Evolutionary conservation across 805 yeast genomes (phyloP), one percentile per base, ranked within the genome.

Genomic region (Saturnispora serradocipensis): DNA sequence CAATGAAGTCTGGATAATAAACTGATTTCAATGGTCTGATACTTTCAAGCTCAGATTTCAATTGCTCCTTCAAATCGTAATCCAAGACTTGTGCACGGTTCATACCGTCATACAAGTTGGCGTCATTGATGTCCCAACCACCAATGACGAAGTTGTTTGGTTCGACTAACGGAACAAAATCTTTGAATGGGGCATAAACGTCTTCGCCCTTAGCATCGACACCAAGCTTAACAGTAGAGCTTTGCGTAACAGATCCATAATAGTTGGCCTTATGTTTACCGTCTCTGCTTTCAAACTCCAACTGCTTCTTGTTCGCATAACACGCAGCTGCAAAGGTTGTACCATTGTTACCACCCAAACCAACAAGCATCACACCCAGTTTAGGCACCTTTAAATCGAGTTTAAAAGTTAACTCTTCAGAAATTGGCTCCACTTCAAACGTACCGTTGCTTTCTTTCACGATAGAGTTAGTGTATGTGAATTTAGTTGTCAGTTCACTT

Each of bases 301-400:
- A 67, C 56, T 86, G 77, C 67, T 86, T 76, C 62, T 84, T 88
- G 75, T 90, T 90, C 54, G 97, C 96, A 58, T 86, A 78, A 48
- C 83, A 75, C 9, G 97, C 84, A 44, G 91, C 89, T 50, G 89
- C 80, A 58, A 91, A 76, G 13, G 98, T 90, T 53, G 97, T 78
- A 69, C 97, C 98, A 65, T 90, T 90, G 76, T 90, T 90, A 70
- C 98, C 98, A 61, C 97, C 97, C 58, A 90, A 76, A 60, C 98
- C 98, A 35, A 90, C 97, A 56, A 91, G 76, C 81, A 90, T 70
- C 56, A 90, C 74, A 61, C 98, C 98, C 46, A 88, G 77, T 69
- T 84, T 88, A 60, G 96, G 96, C 43, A 83, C 80, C 52, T 75
- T 76, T 65, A 87, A 76, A 60, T 88, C 95, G 48, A 87, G 83